Evolutionary conservation across 208 protist genomes (phyloP), one percentile per base, ranked within the genome.

Genomic region (Acanthamoeba triangularis): DNA sequence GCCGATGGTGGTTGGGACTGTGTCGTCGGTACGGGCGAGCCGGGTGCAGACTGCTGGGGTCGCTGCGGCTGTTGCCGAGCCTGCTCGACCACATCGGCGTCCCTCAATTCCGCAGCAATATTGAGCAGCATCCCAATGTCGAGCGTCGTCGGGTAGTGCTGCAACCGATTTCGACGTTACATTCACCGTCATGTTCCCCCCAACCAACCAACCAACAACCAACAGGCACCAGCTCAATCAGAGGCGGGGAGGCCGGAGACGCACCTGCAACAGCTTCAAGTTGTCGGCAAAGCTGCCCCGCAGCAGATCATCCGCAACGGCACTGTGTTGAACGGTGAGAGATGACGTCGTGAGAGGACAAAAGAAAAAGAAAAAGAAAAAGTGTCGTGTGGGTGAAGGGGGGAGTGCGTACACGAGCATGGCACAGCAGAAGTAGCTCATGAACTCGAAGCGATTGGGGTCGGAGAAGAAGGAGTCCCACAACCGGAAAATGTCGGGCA

Each of bases 401-500:
- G 2, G 35, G 14, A 72, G 25, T 4, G 47, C 30, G 47, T 94
- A 97, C 96, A 97, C 78, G 30, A 97, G 80, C 97, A 98, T 97
- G 65, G 97, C 95, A 69, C 80, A 96, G 95, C 96, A 97, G 35
- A 98, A 96, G 94, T 97, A 97, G 47, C 94, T 84, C 18, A 98
- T 63, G 56, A 97, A 97, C 54, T 97, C 95, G 95, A 97, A 97
- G 65, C 97, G 93, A 52, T 90, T 90, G 56, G 69, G n/a, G 69
- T 98, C 97, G 5, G 97, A 94, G 54, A 98, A 97, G 61, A 98
- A 92, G 20, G 97, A 98, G 91, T 98, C 98, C 98, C 98, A 98
- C 23, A 98, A 33, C 61, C 98, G 82, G 1, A 98, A 25, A 14
- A 98, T 97, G 85, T 98, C 98, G 7, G 98, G 97, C 35, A 98